Conservation (phyloP, 345 rosid species). For the Melaleuca alternifolia region DNA sequence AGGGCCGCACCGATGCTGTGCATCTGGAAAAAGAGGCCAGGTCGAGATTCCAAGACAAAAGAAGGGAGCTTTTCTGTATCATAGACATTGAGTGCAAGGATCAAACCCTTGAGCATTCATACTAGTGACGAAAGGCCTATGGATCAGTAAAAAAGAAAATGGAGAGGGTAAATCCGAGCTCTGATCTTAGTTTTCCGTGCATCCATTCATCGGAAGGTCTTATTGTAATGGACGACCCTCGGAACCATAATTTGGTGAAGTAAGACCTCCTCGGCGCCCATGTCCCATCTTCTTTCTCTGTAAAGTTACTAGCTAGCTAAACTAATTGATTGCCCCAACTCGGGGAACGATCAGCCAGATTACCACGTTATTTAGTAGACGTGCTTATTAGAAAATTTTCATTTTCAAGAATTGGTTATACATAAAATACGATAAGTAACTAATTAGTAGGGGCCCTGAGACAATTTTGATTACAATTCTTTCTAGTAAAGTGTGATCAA, state of each 20-base stretch:
- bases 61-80: not conserved
- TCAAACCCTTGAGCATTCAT: not conserved
- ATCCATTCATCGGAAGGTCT: not conserved
- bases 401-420: not conserved
- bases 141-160: not conserved
- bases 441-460: not conserved
- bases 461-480: not conserved
- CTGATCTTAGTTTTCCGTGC: not conserved
- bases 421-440: not conserved
- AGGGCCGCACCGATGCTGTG: not conserved
- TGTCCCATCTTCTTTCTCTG: not conserved
- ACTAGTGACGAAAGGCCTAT: not conserved
- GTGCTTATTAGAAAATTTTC: not conserved
- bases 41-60: not conserved
- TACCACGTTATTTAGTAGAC: not conserved
- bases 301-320: not conserved
- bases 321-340: not conserved
- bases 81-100: not conserved
- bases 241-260: not conserved
- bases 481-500: not conserved
- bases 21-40: not conserved
- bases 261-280: not conserved
- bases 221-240: not conserved
- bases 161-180: not conserved
- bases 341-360: not conserved